Evolutionary conservation across 371 early-diverging fungal genomes (phyloP).

Genomic region (Gilbertella persicaria): DNA sequence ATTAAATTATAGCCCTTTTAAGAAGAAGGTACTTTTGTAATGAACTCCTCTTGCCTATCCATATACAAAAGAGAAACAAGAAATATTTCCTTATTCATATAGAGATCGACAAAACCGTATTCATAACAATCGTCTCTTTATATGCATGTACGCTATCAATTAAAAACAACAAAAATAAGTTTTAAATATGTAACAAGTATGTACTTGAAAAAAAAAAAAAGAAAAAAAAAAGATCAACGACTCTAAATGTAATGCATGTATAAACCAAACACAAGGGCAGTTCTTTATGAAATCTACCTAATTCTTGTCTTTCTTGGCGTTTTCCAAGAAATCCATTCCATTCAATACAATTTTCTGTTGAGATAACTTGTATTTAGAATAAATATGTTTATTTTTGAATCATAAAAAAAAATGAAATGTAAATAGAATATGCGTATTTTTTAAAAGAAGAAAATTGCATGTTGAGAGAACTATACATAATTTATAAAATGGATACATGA

Average conservation of each 20-base stretch:
- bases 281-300: slow-evolving; percentile 22
- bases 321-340: slow-evolving; percentile 22
- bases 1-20: slow-evolving; percentile 7
- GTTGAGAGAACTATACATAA: too few species aligned
- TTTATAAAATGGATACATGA: too few species aligned
- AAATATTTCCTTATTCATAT: too few species aligned
- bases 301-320: slow-evolving; percentile 21
- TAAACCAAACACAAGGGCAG: slow-evolving; percentile 10
- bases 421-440: too few species aligned
- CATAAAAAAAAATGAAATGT: not conserved
- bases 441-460: not conserved
- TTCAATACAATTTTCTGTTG: not conserved
- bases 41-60: too few species aligned
- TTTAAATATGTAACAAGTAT: not conserved
- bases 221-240: too few species aligned
- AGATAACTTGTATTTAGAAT: not conserved
- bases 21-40: too few species aligned
- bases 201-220: too few species aligned
- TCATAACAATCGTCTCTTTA: not conserved
- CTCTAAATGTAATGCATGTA: too few species aligned
- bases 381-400: not conserved
- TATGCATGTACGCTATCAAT: not conserved
- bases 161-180: not conserved
- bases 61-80: too few species aligned
- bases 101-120: not conserved